Base-by-base conservation (phyloP, 345 rosid species). In the Physaria fendleri region DNA sequence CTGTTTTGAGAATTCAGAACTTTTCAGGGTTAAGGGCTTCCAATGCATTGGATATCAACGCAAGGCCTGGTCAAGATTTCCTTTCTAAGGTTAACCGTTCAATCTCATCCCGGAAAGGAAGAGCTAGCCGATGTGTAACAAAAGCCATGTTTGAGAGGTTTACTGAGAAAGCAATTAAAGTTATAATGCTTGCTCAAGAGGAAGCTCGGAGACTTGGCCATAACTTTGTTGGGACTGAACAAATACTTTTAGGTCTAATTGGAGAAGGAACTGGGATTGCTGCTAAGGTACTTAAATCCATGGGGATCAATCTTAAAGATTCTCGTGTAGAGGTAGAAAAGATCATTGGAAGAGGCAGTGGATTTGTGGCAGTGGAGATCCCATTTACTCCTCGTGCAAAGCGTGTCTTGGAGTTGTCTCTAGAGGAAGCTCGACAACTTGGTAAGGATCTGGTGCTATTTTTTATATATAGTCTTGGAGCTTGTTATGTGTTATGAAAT, bases 321-420 rank as follows among this genome's bases (percentile, higher is more conserved):
- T 89, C 97, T 1, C 95, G 98, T 10, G 87, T 88, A 0, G 99
- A 93, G 61, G 99, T 93, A n/a, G 99, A 89, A 70, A 89, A 93
- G 67, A 89, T 93, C 12, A 93, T 89, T 68, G 99, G 99, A 35
- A 76, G 95, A 64, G 99, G 99, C 37, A 87, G 94, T 48, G 99
- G 99, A 8, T 89, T 89, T 72, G 95, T 89, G 40, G 99, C 94
- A 12, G 91, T 85, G 71, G 99, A 89, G 71, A 89, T 93, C 56
- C 99, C 97, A 5, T 93, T 93, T 72, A 93, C 99, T 54, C 97
- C 97, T 45, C 97, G 95, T 40, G 99, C 99, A 22, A 93, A 87
- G 78, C 97, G 94, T 23, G 99, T 89, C 16, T 56, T 93, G 65
- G 99, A 93, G 74, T 81, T 93, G 38, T 85, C 99, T 7, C 70